phyloP scores from a whole-genome alignment of 768 basidiomycete species.

The Lactarius tabidus region DNA sequence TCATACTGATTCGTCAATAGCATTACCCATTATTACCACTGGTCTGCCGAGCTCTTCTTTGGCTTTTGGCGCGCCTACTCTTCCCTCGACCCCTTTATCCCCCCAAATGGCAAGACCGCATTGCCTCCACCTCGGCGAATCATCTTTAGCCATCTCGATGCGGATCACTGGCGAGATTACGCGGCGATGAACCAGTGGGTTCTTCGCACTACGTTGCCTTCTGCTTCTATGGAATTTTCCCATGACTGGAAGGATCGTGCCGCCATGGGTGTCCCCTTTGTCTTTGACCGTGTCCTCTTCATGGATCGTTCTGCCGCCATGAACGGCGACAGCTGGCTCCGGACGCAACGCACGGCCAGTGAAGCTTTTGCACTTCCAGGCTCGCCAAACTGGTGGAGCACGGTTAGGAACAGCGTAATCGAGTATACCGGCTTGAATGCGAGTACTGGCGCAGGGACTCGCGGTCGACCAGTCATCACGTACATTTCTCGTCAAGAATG shows the following conservation, averaged over 20 bases:
- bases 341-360: constrained; percentile 73
- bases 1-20: constrained; percentile 35
- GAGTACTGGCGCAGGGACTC: constrained; percentile 34
- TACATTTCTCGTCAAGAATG: constrained; percentile 89
- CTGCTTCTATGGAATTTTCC: constrained; percentile 70
- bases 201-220: constrained; percentile 75
- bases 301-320: constrained; percentile 86
- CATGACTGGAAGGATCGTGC: constrained; percentile 83
- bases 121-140: constrained; percentile 74
- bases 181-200: constrained; percentile 89
- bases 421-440: constrained; percentile 62
- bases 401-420: constrained; percentile 68
- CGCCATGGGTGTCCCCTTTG: constrained; percentile 61
- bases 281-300: constrained; percentile 84
- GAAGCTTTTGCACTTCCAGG: constrained; percentile 73
- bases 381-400: constrained; percentile 80
- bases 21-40: constrained; percentile 92
- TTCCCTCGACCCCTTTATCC: constrained; percentile 68
- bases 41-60: constrained; percentile 87
- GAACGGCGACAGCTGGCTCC: constrained; percentile 57
- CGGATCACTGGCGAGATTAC: constrained; percentile 86
- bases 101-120: constrained; percentile 57
- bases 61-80: constrained; percentile 91
- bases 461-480: constrained; percentile 73
- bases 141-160: constrained; percentile 70